Evolutionary conservation across 805 yeast species (phyloP), one percentile per base, ranked within the genome.

Genomic region (Cyberlindnera lachancei): DNA sequence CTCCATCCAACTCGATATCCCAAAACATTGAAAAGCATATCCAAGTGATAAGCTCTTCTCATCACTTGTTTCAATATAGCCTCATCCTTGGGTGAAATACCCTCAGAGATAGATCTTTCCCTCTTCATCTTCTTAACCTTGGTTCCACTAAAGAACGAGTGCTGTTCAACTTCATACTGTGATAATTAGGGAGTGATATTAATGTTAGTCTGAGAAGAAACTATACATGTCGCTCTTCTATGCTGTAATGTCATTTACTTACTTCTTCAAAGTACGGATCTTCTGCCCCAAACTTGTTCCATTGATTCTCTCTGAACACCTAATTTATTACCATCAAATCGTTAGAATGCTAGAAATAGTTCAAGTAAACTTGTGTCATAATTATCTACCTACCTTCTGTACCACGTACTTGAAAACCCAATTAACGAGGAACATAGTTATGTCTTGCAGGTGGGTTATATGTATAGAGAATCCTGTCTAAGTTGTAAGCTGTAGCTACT

Each of bases 1-100:
- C 79, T 54, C 75, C 80, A 77, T 2, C 95, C 90, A 36, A 79
- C 59, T 36, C 74, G 66, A 35, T 79, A 57, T 2, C 94, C 88
- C 34, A 76, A 59, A 23, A 79, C 37, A 11, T 62, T 60, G 49
- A 85, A 74, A 52, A 74, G 63, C 66, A 77, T 71, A 48, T 84
- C 95, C 45, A 80, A 61, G 25, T 75, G 64, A 48, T 78, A 76
- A 3, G 94, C 88, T 39, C 70, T 64, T 36, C 70, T 60, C 40
- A 73, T 62, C 30, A 82, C 73, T 15, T 56, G 52, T 25, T 56
- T 58, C 41, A 85, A 54, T 1, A 79, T 56, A 12, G 48, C 48
- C 20, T 58, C 53, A 48, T 83, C 88, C 33, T 70, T 60, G 3
- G 47, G 51, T 3, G 80, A 68, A 13, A 82, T 49, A 1, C 76